Evolutionary conservation across 2,329 filamentous ascomycete species (phyloP).

Genomic region (Anisogramma anomala): DNA sequence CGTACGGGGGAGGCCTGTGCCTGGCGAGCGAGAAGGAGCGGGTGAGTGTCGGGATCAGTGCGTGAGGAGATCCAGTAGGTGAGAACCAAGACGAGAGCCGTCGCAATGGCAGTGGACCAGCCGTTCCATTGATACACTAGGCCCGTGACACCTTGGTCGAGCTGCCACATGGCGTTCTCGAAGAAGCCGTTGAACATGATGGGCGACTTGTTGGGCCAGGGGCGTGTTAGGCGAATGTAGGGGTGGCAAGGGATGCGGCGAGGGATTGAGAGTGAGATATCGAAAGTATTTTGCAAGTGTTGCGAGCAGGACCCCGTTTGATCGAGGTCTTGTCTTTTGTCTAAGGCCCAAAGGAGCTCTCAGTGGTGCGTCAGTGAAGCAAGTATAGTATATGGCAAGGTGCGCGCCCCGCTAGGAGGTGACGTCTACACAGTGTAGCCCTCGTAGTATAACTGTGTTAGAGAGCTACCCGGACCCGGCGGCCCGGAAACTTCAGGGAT

Average conservation of each 20-base stretch:
- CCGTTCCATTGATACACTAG: slow-evolving; percentile 71
- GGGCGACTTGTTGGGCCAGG: neutral
- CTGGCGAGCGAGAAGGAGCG: slow-evolving; percentile 80
- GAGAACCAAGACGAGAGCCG: slow-evolving; percentile 54
- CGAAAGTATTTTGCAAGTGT: too few species aligned
- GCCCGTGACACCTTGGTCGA: slow-evolving; percentile 60
- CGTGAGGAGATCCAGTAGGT: slow-evolving; percentile 59
- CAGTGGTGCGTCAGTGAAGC: too few species aligned
- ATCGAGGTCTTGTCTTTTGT: too few species aligned
- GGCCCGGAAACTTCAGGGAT: too few species aligned
- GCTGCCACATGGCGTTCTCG: slow-evolving; percentile 48
- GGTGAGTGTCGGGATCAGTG: slow-evolving; percentile 81
- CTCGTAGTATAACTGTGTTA: too few species aligned
- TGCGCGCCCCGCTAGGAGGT: too few species aligned
- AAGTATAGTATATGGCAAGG: too few species aligned
- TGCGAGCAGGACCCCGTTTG: too few species aligned
- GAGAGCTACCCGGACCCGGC: too few species aligned
- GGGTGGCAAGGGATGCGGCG: neutral
- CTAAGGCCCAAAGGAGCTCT: too few species aligned
- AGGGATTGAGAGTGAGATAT: neutral
- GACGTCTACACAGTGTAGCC: too few species aligned
- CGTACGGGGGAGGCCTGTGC: slow-evolving; percentile 66
- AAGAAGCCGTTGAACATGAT: slow-evolving; percentile 22
- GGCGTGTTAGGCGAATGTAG: neutral
- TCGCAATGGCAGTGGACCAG: slow-evolving; percentile 62